Evolutionary conservation across 1,284 basidiomycete species (phyloP).

Genomic region (Malassezia nana): DNA sequence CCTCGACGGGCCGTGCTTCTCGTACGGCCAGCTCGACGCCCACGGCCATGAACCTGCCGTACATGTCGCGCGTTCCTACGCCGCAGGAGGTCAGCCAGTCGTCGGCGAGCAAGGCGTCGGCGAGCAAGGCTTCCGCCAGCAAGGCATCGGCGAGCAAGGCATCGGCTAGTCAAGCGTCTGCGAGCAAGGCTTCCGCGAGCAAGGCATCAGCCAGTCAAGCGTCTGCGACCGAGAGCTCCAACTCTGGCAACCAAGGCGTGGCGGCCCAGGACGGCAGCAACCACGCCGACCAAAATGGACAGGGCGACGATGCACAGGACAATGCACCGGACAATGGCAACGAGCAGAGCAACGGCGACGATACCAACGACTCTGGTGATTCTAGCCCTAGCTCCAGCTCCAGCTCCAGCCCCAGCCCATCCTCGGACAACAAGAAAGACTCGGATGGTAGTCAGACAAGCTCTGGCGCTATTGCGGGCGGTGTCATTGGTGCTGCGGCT

Average conservation of each 20-base stretch:
- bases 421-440: not conserved
- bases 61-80: conserved; percentile 8
- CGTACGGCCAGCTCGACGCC: not conserved
- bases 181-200: not conserved
- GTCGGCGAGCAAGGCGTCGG: not conserved
- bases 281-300: not conserved
- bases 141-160: not conserved
- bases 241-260: not conserved
- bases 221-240: not conserved
- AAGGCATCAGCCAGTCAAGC: not conserved
- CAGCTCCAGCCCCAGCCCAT: not conserved
- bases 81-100: not conserved
- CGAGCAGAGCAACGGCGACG: not conserved
- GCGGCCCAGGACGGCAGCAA: not conserved
- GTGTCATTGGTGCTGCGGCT: conserved; percentile 38
- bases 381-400: too few relatives aligned
- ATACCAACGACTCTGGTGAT: not conserved
- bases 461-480: conserved; percentile 33
- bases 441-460: not conserved
- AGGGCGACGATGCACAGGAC: not conserved
- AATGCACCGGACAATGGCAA: not conserved
- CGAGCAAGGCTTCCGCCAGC: conserved; percentile 1
- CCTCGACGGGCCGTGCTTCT: not conserved
- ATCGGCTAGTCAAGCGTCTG: conserved; percentile 2
- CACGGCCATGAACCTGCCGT: not conserved